Evolutionary conservation across 441 rosid species (phyloP), one percentile per base, ranked within the genome.

Genomic region (Mallotus repandus): DNA sequence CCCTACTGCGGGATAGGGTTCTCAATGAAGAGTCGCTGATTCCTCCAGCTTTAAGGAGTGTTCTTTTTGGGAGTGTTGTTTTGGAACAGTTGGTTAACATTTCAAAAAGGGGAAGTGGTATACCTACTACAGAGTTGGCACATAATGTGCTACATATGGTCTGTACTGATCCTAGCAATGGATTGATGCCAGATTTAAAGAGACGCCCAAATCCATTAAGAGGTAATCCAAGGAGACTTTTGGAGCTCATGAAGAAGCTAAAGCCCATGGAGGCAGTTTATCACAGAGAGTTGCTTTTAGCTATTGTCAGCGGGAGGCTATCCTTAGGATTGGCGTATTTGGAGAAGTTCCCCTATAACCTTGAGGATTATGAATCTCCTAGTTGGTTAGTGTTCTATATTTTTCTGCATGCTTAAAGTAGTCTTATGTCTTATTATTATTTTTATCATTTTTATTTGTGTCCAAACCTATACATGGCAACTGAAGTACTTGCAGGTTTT

Each of bases 301-400:
- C 88, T 68, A 88, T 89, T 79, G 84, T 87, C 76, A 82, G 53
- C 80, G 92, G 94, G 32, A 92, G 88, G 73, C 92, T 91, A 8
- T 83, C 87, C 70, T 86, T 96, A 69, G 89, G 84, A 66, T 86
- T 98, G 14, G 89, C 90, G 69, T 93, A 91, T 80, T 68, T 92
- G 87, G 89, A 87, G 70, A 96, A 89, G 76, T 91, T 91, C 83
- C 99, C 98, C 61, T 96, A 87, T 87, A 90, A 80, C 80, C 88
- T 93, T 72, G 97, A 93, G 81, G 93, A 96, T 88, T 88, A 77
- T 76, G 76, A 91, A 70, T 93, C 98, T 16, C 86, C 91, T 64
- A 75, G 78, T 79, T 96, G 99, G 99, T 93, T 76, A 87, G 94
- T 81, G 86, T 75, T 77, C 77, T 78, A 46, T 55, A 61, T 59